These are phyloP conservation scores for Podaxis carcinomalis DNA, from an alignment of 768 basidiomycete species.

Conservation along the genomic window DNA sequence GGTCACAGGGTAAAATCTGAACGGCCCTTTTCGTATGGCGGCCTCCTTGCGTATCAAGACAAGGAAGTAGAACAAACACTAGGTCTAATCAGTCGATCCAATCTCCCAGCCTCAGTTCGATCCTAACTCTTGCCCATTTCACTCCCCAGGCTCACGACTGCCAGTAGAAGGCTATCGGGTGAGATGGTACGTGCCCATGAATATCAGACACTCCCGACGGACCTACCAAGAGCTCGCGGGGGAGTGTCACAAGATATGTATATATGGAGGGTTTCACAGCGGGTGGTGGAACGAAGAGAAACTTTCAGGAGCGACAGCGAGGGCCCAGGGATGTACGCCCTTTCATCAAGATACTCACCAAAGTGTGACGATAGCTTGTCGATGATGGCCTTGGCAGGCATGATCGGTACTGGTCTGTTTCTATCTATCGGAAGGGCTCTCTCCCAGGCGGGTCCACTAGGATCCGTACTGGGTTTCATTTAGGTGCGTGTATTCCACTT, in stretches of 20 bases:
- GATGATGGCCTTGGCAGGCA: constrained; percentile 29
- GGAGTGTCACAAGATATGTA: neutral
- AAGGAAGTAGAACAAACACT: neutral
- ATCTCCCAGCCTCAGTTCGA: no score
- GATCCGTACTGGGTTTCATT: constrained; percentile 42
- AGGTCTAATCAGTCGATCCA: neutral
- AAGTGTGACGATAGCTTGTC: constrained; percentile 20
- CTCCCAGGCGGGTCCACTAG: constrained; percentile 49
- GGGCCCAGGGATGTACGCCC: constrained; percentile 8
- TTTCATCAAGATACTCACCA: neutral
- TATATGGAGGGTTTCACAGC: neutral
- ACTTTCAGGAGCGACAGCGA: constrained; percentile 26
- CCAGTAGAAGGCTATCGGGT: neutral
- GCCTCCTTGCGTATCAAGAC: neutral
- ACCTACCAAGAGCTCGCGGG: neutral
- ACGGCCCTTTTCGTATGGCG: neutral
- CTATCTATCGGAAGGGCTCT: constrained; percentile 47
- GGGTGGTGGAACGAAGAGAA: constrained; percentile 20
- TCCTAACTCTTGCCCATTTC: neutral
- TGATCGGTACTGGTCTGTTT: constrained; percentile 55
- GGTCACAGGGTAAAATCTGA: neutral
- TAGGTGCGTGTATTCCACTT: constrained; percentile 24
- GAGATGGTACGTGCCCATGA: neutral
- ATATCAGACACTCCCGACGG: constrained; percentile 6
- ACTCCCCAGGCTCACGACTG: neutral